Base-by-base conservation (phyloP, 768 basidiomycete genomes). In the Phanerodontia chrysosporium region DNA sequence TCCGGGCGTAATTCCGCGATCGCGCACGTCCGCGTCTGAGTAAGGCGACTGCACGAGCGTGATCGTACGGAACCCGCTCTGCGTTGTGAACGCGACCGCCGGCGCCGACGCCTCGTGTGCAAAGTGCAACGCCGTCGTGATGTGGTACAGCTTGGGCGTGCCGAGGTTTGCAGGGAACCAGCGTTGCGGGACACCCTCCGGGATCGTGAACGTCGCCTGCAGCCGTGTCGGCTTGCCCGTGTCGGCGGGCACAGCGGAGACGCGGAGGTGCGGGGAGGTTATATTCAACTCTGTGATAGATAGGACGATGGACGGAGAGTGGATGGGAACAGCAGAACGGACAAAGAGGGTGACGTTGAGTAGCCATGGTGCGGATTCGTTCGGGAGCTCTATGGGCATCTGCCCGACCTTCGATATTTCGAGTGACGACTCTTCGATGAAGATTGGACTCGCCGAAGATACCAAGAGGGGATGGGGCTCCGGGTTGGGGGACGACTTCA, bases 11-110 rank as follows among this genome's bases (percentile, higher is more conserved):
- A 84, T 83, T 1, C 82, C 81, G 3, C 79, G 74, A 30, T 67
- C 62, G 2, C 65, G 66, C 21, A 83, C 63, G 29, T 83, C 81
- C 29, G 73, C 69, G 51, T 76, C 69, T 8, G 76, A 69, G 61
- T 83, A 83, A 1, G 78, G 70, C 8, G 74, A 66, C 67, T 84
- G 83, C 27, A 78, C 73, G 30, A 84, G 76, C 51, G 79, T 72
- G 51, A 85, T 77, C 2, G 83, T 84, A n/a, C 83, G 79, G 71
- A 85, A 85, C 8, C 83, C 83, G 5, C 80, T 83, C 28, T 76
- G 76, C 2, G 75, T 75, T 21, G 73, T 74, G 61, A 80, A 78
- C 36, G 67, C 71, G 21, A 42, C 52, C 16, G 36, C 42, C 8
- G 52, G 52, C 21, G 65, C 35, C 7, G 68, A 25, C 13, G 55